Evolutionary conservation across 371 early-diverging fungal species (phyloP).

Genomic region (Apophysomyces sp.): DNA sequence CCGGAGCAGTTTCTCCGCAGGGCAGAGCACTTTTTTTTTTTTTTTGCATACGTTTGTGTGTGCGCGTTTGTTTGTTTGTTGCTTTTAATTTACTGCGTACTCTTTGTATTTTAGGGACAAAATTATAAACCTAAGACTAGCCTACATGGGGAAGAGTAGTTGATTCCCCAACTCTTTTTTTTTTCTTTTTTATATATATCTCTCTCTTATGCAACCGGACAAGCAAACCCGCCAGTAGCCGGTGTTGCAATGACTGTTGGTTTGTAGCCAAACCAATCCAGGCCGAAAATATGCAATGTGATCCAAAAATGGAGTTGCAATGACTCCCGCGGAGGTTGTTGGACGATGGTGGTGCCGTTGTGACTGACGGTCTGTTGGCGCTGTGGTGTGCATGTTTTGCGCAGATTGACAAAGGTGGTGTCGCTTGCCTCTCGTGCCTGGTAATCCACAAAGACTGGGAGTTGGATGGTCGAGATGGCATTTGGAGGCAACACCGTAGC

Average conservation of each 20-base stretch:
- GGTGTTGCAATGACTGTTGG: slow-evolving; percentile 45
- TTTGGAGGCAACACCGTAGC: slow-evolving; percentile 22
- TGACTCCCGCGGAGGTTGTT: slow-evolving; percentile 23
- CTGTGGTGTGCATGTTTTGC: slow-evolving; percentile 32
- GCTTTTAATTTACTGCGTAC: no score
- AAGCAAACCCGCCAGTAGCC: slow-evolving; percentile 44
- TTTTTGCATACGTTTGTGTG: no score
- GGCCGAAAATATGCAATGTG: slow-evolving; percentile 36
- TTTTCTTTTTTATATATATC: neutral
- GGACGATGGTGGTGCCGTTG: slow-evolving; percentile 10
- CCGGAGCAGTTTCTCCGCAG: no score
- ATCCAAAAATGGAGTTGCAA: slow-evolving; percentile 45
- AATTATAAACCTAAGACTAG: neutral
- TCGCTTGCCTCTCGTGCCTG: slow-evolving; percentile 43
- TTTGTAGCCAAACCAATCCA: slow-evolving; percentile 39
- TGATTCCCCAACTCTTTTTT: neutral
- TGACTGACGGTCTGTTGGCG: slow-evolving; percentile 6
- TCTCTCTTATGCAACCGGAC: slow-evolving; percentile 20
- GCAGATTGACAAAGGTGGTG: slow-evolving; percentile 34
- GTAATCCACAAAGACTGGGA: slow-evolving; percentile 38
- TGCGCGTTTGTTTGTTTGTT: no score
- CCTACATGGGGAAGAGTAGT: neutral
- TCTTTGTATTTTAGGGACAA: no score
- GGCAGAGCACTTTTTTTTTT: no score
- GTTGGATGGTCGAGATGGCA: slow-evolving; percentile 32